phyloP scores from a whole-genome alignment of 805 yeast species.

The Saccharomycopsis babjevae region DNA sequence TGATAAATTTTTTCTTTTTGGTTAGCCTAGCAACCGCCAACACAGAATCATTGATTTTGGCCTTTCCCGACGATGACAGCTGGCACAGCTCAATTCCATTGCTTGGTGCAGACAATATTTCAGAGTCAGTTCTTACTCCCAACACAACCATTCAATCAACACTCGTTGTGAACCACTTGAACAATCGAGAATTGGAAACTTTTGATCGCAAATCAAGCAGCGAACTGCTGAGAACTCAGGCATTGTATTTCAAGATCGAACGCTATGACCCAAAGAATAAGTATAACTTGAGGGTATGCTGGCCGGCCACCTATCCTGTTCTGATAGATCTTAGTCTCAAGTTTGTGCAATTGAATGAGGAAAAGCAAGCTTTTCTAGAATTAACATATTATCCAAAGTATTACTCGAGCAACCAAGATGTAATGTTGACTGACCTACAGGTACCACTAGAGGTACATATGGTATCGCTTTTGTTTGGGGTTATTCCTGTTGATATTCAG shows the following conservation, averaged over 20 bases:
- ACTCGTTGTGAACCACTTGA: constrained; percentile 4
- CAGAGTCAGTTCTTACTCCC: background rate
- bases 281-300: constrained; percentile 14
- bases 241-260: constrained; percentile 1
- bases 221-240: background rate
- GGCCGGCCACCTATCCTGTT: constrained; percentile 17
- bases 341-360: background rate
- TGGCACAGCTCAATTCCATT: background rate
- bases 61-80: background rate
- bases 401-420: constrained; percentile 1
- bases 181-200: constrained; percentile 8
- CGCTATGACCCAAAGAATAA: background rate
- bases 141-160: background rate
- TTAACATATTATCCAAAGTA: constrained; percentile 10
- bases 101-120: background rate
- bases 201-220: background rate
- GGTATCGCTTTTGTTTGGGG: constrained; percentile 6
- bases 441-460: constrained; percentile 12
- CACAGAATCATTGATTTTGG: constrained; percentile 15
- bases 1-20: background rate
- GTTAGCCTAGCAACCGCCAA: constrained; percentile 1
- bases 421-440: constrained; percentile 9
- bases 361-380: constrained; percentile 1
- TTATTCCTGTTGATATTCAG: constrained; percentile 9
- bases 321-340: constrained; percentile 10